A percentile compares a stretch with the other conserved stretches of the same genome.
Evolutionary conservation across 2,329 filamentous ascomycete species (phyloP).

Genomic region (Dothideomycetes sp.): DNA sequence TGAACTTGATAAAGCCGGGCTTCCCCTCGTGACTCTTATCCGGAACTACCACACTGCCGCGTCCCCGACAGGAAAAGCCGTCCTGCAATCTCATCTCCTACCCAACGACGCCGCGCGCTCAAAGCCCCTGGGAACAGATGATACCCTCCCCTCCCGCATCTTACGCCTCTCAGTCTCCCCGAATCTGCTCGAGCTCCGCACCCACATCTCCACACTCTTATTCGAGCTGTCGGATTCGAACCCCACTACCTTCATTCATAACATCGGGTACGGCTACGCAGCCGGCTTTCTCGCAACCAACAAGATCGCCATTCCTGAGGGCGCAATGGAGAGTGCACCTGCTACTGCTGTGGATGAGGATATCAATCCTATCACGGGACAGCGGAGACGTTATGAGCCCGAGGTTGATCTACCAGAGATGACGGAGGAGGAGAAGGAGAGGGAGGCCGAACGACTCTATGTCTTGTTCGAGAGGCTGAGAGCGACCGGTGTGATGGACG

Average conservation of each 20-base stretch:
- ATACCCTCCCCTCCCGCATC: constrained; percentile 63
- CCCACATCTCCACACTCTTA: constrained; percentile 65
- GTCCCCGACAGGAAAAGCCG: constrained; percentile 48
- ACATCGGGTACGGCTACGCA: constrained; percentile 90
- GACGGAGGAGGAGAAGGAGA: constrained; percentile 84
- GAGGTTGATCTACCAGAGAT: constrained; percentile 57
- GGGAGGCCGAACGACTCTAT: constrained; percentile 81
- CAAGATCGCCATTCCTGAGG: constrained; percentile 65
- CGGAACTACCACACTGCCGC: constrained; percentile 61
- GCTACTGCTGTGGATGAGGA: constrained; percentile 18
- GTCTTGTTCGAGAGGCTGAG: constrained; percentile 82
- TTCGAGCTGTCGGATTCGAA: constrained; percentile 82
- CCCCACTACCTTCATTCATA: constrained; percentile 68
- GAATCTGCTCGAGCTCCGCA: constrained; percentile 57
- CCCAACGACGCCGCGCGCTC: constrained; percentile 68
- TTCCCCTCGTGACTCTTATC: constrained; percentile 65
- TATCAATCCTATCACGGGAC: constrained; percentile 81
- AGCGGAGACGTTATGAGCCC: constrained; percentile 38
- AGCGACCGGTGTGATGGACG: constrained; percentile 62
- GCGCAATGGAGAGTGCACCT: constrained; percentile 44
- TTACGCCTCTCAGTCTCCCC: constrained; percentile 69
- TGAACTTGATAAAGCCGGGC: constrained; percentile 61
- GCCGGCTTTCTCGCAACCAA: constrained; percentile 81
- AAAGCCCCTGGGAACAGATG: constrained; percentile 63
- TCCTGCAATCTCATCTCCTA: constrained; percentile 58